A percentile compares a stretch with the other conserved stretches of the same genome.
phyloP scores from a whole-genome alignment of 1,139 yeast species.

The Geotrichum phurueaensis region DNA sequence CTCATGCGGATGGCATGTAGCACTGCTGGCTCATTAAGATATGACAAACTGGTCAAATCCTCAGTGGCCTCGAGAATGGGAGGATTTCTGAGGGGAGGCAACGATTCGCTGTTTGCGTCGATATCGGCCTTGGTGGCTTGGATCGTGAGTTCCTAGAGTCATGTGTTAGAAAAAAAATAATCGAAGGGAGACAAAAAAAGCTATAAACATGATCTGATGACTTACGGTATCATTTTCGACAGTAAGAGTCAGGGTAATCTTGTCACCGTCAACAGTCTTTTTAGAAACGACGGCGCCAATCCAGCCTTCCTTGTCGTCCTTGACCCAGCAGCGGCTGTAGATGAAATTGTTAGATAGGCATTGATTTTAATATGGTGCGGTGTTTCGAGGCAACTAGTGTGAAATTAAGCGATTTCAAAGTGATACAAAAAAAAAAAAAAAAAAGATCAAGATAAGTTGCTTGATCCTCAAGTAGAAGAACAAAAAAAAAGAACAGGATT shows the following conservation, averaged over 20 bases:
- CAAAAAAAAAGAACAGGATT: background rate
- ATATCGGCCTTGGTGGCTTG: slow-evolving; percentile 40
- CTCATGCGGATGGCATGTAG: slow-evolving; percentile 88
- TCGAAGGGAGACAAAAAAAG: background rate
- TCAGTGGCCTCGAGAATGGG: slow-evolving; percentile 91
- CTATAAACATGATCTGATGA: background rate
- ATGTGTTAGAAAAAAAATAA: background rate
- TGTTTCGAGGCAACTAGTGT: background rate
- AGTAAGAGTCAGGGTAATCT: slow-evolving; percentile 53
- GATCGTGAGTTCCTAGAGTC: slow-evolving; percentile 24
- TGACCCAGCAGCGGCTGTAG: slow-evolving; percentile 82
- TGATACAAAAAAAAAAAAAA: background rate
- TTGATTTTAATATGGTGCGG: background rate
- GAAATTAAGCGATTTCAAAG: background rate
- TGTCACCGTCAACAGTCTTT: slow-evolving; percentile 43
- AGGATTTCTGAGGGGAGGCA: slow-evolving; percentile 85
- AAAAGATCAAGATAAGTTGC: background rate
- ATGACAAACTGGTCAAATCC: slow-evolving; percentile 86
- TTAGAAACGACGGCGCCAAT: slow-evolving; percentile 74
- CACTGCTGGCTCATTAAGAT: slow-evolving; percentile 89
- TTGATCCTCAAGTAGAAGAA: background rate
- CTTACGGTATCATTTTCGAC: slow-evolving; percentile 50
- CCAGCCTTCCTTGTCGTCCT: slow-evolving; percentile 86
- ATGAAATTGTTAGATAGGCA: background rate
- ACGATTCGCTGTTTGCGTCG: slow-evolving; percentile 38